Conservation (phyloP, 345 rosid genomes). For the Brassica rapa region DNA sequence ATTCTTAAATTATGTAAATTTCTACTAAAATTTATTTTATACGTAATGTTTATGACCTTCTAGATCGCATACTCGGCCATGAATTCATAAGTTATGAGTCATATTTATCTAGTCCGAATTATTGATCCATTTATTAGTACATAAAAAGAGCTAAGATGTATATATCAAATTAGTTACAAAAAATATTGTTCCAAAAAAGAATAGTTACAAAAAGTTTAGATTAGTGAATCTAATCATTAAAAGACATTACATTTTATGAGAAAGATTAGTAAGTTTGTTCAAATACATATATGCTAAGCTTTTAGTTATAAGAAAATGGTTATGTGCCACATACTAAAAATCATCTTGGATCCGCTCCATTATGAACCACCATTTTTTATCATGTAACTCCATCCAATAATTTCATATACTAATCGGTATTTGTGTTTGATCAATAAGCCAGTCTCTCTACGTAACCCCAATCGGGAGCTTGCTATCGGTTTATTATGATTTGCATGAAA, state of each 20-base stretch:
- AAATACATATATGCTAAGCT: too few species aligned
- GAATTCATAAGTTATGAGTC: neutral
- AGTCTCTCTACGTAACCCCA: too few species aligned
- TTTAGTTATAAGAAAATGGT: too few species aligned
- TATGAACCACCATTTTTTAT: neutral
- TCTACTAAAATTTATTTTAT: neutral
- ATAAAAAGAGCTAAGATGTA: neutral
- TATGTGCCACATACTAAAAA: too few species aligned
- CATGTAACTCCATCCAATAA: neutral
- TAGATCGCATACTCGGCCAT: neutral
- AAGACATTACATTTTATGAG: too few species aligned
- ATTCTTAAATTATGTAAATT: neutral
- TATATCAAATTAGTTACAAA: neutral
- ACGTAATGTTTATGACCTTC: neutral
- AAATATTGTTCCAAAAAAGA: too few species aligned
- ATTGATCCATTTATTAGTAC: neutral
- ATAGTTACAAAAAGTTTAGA: neutral
- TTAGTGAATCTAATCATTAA: neutral
- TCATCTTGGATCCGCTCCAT: too few species aligned
- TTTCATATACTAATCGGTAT: neutral
- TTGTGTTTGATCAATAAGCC: neutral
- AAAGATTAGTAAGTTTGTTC: too few species aligned
- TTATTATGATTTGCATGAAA: neutral
- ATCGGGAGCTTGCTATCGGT: neutral
- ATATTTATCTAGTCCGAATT: neutral